Base-by-base conservation (phyloP, 306 rosid genomes). In the Cyamopsis tetragonoloba region DNA sequence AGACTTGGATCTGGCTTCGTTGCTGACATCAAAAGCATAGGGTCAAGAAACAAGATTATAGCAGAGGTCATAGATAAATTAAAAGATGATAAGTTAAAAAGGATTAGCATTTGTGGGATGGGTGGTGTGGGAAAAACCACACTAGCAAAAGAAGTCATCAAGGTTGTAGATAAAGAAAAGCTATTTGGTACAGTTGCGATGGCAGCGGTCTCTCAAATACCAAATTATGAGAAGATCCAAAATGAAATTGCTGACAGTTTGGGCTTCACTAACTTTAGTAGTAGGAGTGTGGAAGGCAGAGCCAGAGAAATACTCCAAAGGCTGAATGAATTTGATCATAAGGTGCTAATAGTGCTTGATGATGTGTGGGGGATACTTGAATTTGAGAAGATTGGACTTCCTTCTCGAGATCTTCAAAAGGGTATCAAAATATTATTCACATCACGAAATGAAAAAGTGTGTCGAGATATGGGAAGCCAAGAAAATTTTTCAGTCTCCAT, bases 321-420 rank as follows among this genome's bases (percentile, higher is more conserved):
- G n/a, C 9, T 80, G 28, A 74, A 34, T 26, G 1, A n/a, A n/a
- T n/a, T n/a, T 0, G 14, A 18, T 0, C 23, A 54, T 1, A 68
- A 8, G 1, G 47, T 42, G 1, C 27, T 84, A 3, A 8, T 84
- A 14, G 63, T 84, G 17, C 24, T 84, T 2, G 89, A 84, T 42
- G 86, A 78, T 51, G 50, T 84, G 0, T 77, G 85, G 85, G 51
- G 26, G 1, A 28, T 20, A 6, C 47, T 84, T 43, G 69, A 80
- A 27, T 55, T 80, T 20, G 58, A 56, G 47, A 13, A 0, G 0
- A 38, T 83, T 0, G 83, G 88, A 0, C 18, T 84, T 13, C 77
- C 80, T 47, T 32, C 7, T 0, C 27, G 0, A 4, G 62, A 34
- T 6, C 2, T 28, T 17, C 79, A 70, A 6, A 32, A 20, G 0